phyloP scores from a whole-genome alignment of 805 yeast genomes.

The Kodamaea neixiangensis region DNA sequence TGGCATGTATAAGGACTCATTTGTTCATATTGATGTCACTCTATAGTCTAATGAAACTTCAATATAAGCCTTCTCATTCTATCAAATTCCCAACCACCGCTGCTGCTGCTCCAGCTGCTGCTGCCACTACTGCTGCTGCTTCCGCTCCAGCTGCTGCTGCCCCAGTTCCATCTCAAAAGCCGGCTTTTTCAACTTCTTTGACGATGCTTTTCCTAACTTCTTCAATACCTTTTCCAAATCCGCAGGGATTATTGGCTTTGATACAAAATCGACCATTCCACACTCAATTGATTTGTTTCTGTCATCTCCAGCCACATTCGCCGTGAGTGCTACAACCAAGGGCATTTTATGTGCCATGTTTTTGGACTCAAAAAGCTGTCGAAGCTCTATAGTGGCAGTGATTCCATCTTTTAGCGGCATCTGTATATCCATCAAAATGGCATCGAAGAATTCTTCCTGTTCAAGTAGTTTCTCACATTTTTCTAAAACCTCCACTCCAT shows the following conservation, averaged over 20 bases:
- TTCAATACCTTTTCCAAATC: slow-evolving; percentile 40
- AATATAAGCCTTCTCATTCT: too few species aligned
- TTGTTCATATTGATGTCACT: too few species aligned
- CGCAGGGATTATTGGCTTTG: slow-evolving; percentile 54
- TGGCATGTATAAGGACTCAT: too few species aligned
- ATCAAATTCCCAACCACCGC: too few species aligned
- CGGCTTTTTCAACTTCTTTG: background rate
- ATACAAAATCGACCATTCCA: slow-evolving; percentile 55
- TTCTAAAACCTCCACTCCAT: slow-evolving; percentile 48
- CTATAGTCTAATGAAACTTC: too few species aligned
- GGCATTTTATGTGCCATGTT: slow-evolving; percentile 25
- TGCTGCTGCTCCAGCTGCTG: too few species aligned
- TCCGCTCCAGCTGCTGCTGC: too few species aligned
- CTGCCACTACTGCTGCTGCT: too few species aligned
- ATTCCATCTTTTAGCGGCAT: slow-evolving; percentile 60
- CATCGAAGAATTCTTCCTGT: slow-evolving; percentile 42
- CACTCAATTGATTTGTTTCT: slow-evolving; percentile 45
- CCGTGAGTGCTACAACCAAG: slow-evolving; percentile 49
- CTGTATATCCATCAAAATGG: slow-evolving; percentile 58
- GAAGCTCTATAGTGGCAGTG: slow-evolving; percentile 45
- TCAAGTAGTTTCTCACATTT: slow-evolving; percentile 30
- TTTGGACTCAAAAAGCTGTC: slow-evolving; percentile 27
- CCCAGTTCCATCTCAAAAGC: background rate
- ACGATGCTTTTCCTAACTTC: slow-evolving; percentile 9
- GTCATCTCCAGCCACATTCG: slow-evolving; percentile 57